phyloP scores from a whole-genome alignment of 495 filamentous ascomycete species.

The Penicillium mononematosum region DNA sequence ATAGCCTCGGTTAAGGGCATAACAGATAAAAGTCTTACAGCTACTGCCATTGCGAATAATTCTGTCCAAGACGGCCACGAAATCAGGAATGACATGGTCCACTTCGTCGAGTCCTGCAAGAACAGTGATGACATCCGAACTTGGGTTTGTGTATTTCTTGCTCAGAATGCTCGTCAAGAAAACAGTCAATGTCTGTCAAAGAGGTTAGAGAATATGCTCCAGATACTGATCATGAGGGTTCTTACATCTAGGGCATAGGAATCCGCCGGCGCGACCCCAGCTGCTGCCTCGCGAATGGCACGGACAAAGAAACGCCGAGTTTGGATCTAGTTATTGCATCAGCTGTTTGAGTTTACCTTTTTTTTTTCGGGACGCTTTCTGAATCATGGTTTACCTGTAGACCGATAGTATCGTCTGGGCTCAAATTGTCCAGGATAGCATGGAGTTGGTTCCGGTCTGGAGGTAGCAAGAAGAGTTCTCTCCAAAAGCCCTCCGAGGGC shows the following conservation, averaged over 20 bases:
- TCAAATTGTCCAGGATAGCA: conserved; percentile 62
- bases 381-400: conserved; percentile 54
- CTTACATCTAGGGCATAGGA: conserved; percentile 88
- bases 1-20: not conserved
- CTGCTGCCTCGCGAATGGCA: conserved; percentile 67
- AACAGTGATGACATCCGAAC: conserved; percentile 88
- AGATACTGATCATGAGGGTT: conserved; percentile 8
- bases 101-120: conserved; percentile 85
- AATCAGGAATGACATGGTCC: conserved; percentile 81
- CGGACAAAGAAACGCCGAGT: conserved; percentile 76
- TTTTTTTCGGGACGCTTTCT: not conserved
- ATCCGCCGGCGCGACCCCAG: conserved; percentile 59
- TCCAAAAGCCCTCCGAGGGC: conserved; percentile 89
- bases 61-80: conserved; percentile 76
- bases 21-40: conserved; percentile 51
- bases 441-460: conserved; percentile 69
- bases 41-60: conserved; percentile 76
- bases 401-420: conserved; percentile 71
- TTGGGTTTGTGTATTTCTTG: conserved; percentile 94
- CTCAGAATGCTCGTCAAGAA: conserved; percentile 77
- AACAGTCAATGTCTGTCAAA: conserved; percentile 75
- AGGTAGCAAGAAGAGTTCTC: conserved; percentile 85
- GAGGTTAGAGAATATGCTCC: conserved; percentile 39
- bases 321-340: conserved; percentile 49
- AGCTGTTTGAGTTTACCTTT: conserved; percentile 11